These are phyloP conservation scores for Colletotrichum paranaense DNA, from an alignment of 2,329 filamentous ascomycete species.

Conservation along the genomic window DNA sequence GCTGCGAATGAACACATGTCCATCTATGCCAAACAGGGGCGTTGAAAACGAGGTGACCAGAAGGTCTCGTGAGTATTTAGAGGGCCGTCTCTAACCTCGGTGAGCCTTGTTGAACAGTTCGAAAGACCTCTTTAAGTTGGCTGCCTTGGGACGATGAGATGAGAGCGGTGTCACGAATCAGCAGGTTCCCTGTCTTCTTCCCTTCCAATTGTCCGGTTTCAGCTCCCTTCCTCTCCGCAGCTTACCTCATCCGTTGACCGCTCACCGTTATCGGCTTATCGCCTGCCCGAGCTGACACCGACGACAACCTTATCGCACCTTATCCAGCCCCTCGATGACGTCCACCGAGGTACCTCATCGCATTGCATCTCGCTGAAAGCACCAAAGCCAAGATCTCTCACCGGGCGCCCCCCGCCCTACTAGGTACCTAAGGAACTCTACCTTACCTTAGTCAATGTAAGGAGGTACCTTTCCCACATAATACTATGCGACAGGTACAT, in stretches of 20 bases:
- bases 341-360: neutral
- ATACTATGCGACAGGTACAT: neutral
- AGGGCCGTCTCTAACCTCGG: neutral
- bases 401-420: neutral
- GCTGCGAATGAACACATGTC: neutral
- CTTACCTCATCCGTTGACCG: slow-evolving; percentile 7
- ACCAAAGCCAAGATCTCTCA: slow-evolving; percentile 26
- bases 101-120: neutral
- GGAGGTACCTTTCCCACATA: neutral
- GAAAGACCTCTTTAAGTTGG: too few relatives aligned
- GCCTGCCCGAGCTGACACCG: neutral
- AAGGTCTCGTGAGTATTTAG: neutral
- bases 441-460: neutral
- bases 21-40: neutral
- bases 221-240: neutral
- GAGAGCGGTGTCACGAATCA: neutral
- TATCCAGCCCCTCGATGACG: slow-evolving; percentile 11
- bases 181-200: slow-evolving; percentile 6
- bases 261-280: neutral
- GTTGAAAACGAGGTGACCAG: neutral
- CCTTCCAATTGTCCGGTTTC: slow-evolving; percentile 22
- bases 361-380: neutral
- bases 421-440: too few relatives aligned
- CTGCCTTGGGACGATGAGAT: neutral
- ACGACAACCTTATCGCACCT: neutral